Conservation (phyloP, 148 eudicot species). For the Camellia granthamiana region DNA sequence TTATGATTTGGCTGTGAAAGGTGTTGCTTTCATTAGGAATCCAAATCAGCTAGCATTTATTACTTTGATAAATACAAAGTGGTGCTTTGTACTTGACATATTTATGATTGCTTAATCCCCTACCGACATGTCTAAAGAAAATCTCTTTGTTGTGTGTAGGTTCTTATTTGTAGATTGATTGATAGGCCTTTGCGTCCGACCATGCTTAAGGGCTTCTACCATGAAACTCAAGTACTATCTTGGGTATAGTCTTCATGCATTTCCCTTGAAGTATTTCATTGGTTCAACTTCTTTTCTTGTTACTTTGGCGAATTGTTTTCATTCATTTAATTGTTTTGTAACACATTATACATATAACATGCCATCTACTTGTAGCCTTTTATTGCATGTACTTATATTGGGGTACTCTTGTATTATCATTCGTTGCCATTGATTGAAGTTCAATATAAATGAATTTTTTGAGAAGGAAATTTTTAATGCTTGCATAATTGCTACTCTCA, state of each 20-base stretch:
- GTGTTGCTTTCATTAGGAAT: not conserved
- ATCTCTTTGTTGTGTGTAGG: constrained; percentile 45
- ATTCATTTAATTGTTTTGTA: constrained; percentile 1
- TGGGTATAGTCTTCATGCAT: constrained; percentile 55
- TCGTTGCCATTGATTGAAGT: not conserved
- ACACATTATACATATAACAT: not conserved
- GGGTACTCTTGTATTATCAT: not conserved
- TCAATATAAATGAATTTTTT: not conserved
- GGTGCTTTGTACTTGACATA: not conserved
- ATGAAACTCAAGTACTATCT: constrained; percentile 93
- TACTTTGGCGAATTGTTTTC: not conserved
- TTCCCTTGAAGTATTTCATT: not conserved
- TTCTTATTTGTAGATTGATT: constrained; percentile 93
- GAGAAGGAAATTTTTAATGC: too few relatives aligned
- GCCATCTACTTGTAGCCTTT: not conserved
- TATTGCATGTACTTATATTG: not conserved
- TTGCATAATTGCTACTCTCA: too few relatives aligned
- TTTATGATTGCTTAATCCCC: constrained; percentile 1
- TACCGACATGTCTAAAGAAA: constrained; percentile 7
- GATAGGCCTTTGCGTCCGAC: constrained; percentile 99
- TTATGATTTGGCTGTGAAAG: not conserved
- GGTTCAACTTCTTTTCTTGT: not conserved
- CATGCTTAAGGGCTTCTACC: constrained; percentile 93
- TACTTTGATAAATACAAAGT: not conserved
- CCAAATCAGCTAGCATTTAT: constrained; percentile 9